Conservation (phyloP, 169 alveolate genomes). For the Plasmodium blacklocki region DNA sequence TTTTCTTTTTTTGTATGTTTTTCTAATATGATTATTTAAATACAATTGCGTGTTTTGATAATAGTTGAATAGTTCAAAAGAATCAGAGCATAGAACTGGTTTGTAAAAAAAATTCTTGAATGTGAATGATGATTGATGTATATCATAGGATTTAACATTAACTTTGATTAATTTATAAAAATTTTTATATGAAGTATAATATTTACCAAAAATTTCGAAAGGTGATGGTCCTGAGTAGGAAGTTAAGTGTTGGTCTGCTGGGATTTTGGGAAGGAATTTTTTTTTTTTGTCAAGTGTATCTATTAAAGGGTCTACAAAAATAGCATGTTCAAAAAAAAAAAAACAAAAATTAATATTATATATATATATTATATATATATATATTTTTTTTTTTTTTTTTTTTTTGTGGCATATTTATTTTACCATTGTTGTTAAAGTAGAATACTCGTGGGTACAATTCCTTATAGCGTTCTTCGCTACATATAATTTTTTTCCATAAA, state of each 20-base stretch:
- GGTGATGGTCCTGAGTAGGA: conserved; percentile 58
- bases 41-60: not conserved
- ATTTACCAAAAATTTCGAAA: conserved; percentile 41
- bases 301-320: conserved; percentile 27
- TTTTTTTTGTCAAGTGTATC: conserved; percentile 28
- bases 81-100: not conserved
- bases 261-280: conserved; percentile 25
- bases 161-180: conserved; percentile 31
- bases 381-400: not conserved
- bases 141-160: conserved; percentile 13
- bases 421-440: conserved; percentile 50
- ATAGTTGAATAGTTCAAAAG: not conserved
- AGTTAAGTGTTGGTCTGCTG: conserved; percentile 36
- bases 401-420: not conserved
- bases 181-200: conserved; percentile 32
- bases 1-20: conserved; percentile 17
- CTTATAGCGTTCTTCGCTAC: conserved; percentile 20
- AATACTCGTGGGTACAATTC: conserved; percentile 38
- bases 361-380: not conserved
- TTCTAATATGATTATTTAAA: conserved; percentile 11
- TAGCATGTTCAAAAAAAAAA: not conserved
- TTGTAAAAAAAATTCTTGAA: not conserved
- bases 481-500: conserved; percentile 21
- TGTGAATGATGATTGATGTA: not conserved
- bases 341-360: not conserved